A percentile compares a stretch with the other conserved stretches of the same genome.
Evolutionary conservation across 1,284 basidiomycete genomes (phyloP).

Genomic region (Ganoderma leucocontextum): DNA sequence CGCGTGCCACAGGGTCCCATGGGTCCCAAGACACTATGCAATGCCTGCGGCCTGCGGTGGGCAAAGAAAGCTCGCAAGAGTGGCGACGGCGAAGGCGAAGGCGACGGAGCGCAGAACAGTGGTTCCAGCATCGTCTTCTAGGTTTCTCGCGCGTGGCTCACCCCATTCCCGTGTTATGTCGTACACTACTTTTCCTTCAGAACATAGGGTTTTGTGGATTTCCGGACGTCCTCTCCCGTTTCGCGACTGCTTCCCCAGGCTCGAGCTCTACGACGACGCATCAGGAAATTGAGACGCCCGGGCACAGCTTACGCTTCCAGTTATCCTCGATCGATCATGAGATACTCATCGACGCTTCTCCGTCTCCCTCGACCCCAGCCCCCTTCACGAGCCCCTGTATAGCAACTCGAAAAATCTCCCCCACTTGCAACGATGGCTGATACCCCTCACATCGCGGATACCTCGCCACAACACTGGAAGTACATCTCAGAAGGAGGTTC

Average conservation of each 20-base stretch:
- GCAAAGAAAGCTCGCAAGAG: constrained; percentile 69
- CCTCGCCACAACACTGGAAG: constrained; percentile 70
- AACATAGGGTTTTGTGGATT: not conserved
- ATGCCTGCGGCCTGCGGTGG: constrained; percentile 87
- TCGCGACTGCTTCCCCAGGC: not conserved
- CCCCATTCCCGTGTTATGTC: not conserved
- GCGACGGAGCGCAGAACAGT: constrained; percentile 12
- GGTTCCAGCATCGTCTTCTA: constrained; percentile 19
- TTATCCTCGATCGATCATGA: constrained; percentile 21
- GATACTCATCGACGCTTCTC: not conserved
- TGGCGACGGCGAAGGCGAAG: constrained; percentile 24
- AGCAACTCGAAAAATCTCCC: not conserved
- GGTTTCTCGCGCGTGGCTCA: not conserved
- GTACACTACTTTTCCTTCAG: not conserved
- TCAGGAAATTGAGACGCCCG: constrained; percentile 9
- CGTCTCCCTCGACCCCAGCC: not conserved
- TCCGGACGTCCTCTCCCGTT: not conserved
- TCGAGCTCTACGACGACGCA: not conserved
- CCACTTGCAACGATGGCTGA: constrained; percentile 1
- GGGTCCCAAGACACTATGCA: constrained; percentile 89
- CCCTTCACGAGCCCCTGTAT: not conserved
- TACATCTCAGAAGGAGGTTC: constrained; percentile 93
- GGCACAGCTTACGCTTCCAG: constrained; percentile 16
- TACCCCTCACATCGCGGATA: constrained; percentile 43
- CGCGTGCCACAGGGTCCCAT: constrained; percentile 66